phyloP scores from a whole-genome alignment of 1,139 yeast species.

The Chernovozyma sophiae-reginae region DNA sequence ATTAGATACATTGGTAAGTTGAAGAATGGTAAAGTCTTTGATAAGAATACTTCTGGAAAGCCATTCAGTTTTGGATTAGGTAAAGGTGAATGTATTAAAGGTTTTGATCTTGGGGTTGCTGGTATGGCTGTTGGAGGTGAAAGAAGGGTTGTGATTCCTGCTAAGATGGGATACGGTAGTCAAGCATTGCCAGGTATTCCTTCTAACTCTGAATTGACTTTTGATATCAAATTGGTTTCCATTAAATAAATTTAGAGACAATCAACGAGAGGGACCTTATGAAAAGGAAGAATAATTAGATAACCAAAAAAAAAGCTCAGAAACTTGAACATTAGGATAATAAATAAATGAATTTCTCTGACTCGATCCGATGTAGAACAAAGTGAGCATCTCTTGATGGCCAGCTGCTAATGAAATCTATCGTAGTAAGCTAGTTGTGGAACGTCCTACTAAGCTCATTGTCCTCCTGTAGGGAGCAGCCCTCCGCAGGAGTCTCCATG shows the following conservation, averaged over 20 bases:
- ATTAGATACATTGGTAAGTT: conserved; percentile 97
- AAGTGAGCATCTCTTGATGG: too few relatives aligned
- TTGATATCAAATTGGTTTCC: conserved; percentile 90
- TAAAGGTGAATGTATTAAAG: conserved; percentile 97
- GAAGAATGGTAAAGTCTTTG: conserved; percentile 93
- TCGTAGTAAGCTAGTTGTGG: too few relatives aligned
- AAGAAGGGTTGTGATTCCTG: conserved; percentile 94
- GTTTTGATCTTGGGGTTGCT: conserved; percentile 97
- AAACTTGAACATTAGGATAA: too few relatives aligned
- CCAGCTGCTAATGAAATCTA: too few relatives aligned
- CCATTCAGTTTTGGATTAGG: conserved; percentile 91
- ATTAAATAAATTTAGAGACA: conserved; percentile 55
- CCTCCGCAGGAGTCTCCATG: too few relatives aligned
- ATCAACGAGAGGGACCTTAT: too few relatives aligned
- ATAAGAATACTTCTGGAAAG: conserved; percentile 95
- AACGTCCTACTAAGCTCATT: too few relatives aligned
- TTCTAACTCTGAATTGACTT: conserved; percentile 91
- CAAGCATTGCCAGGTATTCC: conserved; percentile 96
- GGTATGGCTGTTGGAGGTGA: conserved; percentile 99
- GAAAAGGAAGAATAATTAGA: too few relatives aligned
- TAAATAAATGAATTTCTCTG: too few relatives aligned
- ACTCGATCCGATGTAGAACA: too few relatives aligned
- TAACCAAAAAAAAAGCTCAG: too few relatives aligned
- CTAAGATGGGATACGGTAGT: conserved; percentile 94
- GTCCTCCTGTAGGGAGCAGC: too few relatives aligned